Evolutionary conservation across 1,284 basidiomycete genomes (phyloP).

Genomic region (Malassezia vespertilionis): DNA sequence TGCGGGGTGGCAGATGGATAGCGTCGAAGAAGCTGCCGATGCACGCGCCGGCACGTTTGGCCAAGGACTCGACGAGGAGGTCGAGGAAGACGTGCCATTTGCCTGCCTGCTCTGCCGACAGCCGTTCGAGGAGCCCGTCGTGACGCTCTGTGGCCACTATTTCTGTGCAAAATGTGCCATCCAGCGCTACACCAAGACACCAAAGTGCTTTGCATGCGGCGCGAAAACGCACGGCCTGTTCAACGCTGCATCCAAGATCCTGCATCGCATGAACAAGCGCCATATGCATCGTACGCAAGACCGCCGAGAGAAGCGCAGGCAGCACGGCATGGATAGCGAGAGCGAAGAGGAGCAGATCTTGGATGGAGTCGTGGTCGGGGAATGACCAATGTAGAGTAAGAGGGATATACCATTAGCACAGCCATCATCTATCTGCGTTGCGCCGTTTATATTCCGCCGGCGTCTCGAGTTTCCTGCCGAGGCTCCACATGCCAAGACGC

Average conservation of each 20-base stretch:
- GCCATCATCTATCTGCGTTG: neutral
- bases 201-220: constrained; percentile 90
- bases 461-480: constrained; percentile 8
- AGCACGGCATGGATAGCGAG: constrained; percentile 22
- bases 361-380: constrained; percentile 24
- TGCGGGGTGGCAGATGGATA: constrained; percentile 92
- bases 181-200: constrained; percentile 80
- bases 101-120: constrained; percentile 93
- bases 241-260: constrained; percentile 72
- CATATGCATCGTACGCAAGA: constrained; percentile 19
- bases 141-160: constrained; percentile 92
- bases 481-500: constrained; percentile 14
- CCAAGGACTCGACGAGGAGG: constrained; percentile 54
- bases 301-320: constrained; percentile 17
- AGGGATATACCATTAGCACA: neutral
- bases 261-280: constrained; percentile 56
- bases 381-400: constrained; percentile 4
- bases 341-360: constrained; percentile 16
- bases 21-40: constrained; percentile 22
- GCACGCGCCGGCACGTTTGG: constrained; percentile 39
- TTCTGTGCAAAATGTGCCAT: constrained; percentile 86
- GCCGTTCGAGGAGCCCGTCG: constrained; percentile 84
- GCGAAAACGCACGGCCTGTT: constrained; percentile 87
- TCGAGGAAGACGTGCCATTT: constrained; percentile 79
- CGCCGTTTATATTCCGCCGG: constrained; percentile 14